Conservation (phyloP, 257 asterid species). For the Jaltomata sinuosa region DNA sequence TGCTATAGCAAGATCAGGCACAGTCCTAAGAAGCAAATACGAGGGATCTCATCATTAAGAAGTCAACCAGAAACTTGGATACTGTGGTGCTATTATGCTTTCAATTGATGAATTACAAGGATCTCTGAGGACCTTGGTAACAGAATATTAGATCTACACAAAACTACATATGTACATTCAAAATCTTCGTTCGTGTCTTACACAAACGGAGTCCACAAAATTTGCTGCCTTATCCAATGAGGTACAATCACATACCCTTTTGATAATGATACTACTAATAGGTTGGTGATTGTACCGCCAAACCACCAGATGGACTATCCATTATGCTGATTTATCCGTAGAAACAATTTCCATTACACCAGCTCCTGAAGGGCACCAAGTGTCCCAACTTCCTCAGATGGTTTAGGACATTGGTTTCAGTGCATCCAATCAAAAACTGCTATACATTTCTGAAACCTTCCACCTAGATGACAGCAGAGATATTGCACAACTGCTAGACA, state of each 20-base stretch:
- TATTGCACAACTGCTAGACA: not conserved
- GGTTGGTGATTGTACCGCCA: not conserved
- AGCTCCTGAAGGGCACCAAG: not conserved
- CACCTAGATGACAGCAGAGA: not conserved
- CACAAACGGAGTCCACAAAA: constrained; percentile 6
- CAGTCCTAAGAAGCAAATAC: not conserved
- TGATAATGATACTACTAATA: not conserved
- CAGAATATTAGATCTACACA: not conserved
- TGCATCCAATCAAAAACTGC: not conserved
- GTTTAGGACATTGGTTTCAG: not conserved
- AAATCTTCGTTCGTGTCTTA: not conserved
- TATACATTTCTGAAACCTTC: not conserved
- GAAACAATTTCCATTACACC: not conserved
- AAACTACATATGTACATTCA: constrained; percentile 4
- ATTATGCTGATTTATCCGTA: not conserved
- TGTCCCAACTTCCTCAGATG: not conserved
- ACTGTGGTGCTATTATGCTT: not conserved
- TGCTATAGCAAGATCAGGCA: not conserved
- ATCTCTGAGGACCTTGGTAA: not conserved
- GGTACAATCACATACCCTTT: not conserved
- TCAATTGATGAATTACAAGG: not conserved
- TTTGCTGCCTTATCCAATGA: constrained; percentile 4
- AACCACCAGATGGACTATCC: not conserved
- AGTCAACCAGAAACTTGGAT: not conserved
- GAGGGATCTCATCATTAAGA: not conserved